Conservation (phyloP, 768 basidiomycete genomes). For the Saitozyma podzolica region DNA sequence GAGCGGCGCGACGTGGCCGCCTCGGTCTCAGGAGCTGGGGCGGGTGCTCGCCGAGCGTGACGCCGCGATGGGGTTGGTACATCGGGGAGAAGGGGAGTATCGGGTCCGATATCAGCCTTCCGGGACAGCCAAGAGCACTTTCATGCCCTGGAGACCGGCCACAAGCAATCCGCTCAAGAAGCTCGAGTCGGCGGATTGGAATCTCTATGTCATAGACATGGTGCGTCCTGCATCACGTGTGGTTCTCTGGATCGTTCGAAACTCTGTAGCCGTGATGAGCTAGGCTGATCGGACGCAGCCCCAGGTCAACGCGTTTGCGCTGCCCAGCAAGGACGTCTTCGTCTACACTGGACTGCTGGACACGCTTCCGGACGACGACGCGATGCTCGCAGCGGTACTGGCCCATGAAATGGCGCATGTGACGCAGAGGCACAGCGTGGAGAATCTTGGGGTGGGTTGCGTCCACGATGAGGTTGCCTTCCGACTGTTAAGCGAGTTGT, state of each 20-base stretch:
- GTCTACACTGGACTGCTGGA: conserved; percentile 56
- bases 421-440: conserved; percentile 56
- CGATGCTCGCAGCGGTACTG: conserved; percentile 55
- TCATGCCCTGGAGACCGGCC: conserved; percentile 54
- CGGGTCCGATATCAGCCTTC: conserved; percentile 23
- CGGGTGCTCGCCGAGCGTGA: conserved; percentile 46
- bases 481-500: no score
- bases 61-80: conserved; percentile 10
- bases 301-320: conserved; percentile 55
- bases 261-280: neutral
- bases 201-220: conserved; percentile 55
- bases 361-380: conserved; percentile 54
- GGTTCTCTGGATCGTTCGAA: no score
- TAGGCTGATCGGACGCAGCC: conserved; percentile 37
- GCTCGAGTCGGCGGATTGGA: conserved; percentile 53
- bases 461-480: neutral
- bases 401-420: conserved; percentile 56
- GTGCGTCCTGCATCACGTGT: conserved; percentile 46
- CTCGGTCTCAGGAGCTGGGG: conserved; percentile 34
- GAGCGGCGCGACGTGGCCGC: conserved; percentile 50
- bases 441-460: conserved; percentile 53
- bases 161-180: conserved; percentile 55
- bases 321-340: conserved; percentile 56
- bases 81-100: conserved; percentile 6
- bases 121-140: conserved; percentile 40